Base-by-base conservation (phyloP, 441 rosid genomes). In the Pelargonium fulgidum region DNA sequence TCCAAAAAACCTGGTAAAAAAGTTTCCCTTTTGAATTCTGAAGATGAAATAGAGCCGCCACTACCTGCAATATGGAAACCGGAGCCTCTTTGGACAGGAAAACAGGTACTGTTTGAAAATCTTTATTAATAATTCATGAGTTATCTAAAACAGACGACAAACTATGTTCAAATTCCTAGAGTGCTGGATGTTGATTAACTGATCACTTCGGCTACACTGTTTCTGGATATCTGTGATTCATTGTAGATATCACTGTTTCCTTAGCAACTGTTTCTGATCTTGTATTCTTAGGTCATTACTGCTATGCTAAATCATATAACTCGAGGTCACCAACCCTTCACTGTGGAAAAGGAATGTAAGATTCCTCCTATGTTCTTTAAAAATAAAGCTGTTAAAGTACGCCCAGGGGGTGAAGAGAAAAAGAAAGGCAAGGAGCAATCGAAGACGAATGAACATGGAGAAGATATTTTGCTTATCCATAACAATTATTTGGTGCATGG, bases 61-160 rank as follows among this genome's bases (percentile, higher is more conserved):
- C 72, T 50, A 33, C 98, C 99, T 64, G 86, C 96, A 73, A 82
- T 95, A 72, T 81, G 84, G 88, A 92, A 95, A 81, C 99, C 99
- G 42, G 78, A 78, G 77, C 91, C 92, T 76, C 92, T 88, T 62
- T 95, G 99, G 99, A 91, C 98, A 0, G 99, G 99, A 76, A 95
- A 95, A 78, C 99, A 95, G 97, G 99, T 95, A 76, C 74, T 50
- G 16, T 62, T 68, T 22, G 26, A 42, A 66, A 65, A 29, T 7
- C 22, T 14, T 14, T 16, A 24, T 17, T 12, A 45, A 45, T 45
- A 11, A 45, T 45, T 45, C 4, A 12, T 11, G 20, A 26, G 17
- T 54, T 61, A 26, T 26, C 39, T 11, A 47, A 61, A 24, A 62
- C 13, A 26, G 64, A 20, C 17, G 13, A 7, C 47, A 42, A 42